Evolutionary conservation across 1,284 basidiomycete genomes (phyloP), one percentile per base, ranked within the genome.

Genomic region (Cutaneotrichosporon arboriforme): DNA sequence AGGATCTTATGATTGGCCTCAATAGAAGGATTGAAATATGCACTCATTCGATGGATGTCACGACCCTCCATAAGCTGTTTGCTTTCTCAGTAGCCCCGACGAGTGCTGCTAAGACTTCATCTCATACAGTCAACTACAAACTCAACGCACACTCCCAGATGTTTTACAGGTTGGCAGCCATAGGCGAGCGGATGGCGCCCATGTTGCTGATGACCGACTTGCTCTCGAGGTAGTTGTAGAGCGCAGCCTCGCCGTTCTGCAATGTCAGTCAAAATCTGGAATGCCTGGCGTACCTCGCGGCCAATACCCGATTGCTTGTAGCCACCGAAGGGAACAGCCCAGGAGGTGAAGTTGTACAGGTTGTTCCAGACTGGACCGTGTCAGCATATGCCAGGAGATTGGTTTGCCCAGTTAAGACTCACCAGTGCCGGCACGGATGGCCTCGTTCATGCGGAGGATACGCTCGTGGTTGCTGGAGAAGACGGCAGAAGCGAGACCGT

Each of bases 401-500:
- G 39, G 49, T 21, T 20, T 9, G 39, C 39, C 39, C 57, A 5
- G 26, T 7, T 7, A 7, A 31, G 26, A 55, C 49, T 54, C 50
- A 42, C 82, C 82, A 8, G 88, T 90, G 17, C 91, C 90, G n/a
- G 91, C 90, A 63, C 91, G 86, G 35, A 94, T 77, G 33, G 83
- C 84, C 23, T 81, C 81, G 8, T 88, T 84, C 39, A 94, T 86
- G 41, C 91, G 81, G 80, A 88, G 86, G 66, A 87, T 88, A 69
- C 93, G 90, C 62, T 81, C 83, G 20, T 86, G 84, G 75, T 92
- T 87, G 68, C 80, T 87, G 26, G 89, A 90, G 74, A 92, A 89
- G 34, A 94, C 76, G 15, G 87, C 90, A 4, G 91, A 88, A 15
- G 86, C 91, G 23, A 96, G 80, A 18, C 91, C 91, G 70, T 93